Evolutionary conservation across 2,329 filamentous ascomycete genomes (phyloP).

Genomic region (Coleophoma crateriformis): DNA sequence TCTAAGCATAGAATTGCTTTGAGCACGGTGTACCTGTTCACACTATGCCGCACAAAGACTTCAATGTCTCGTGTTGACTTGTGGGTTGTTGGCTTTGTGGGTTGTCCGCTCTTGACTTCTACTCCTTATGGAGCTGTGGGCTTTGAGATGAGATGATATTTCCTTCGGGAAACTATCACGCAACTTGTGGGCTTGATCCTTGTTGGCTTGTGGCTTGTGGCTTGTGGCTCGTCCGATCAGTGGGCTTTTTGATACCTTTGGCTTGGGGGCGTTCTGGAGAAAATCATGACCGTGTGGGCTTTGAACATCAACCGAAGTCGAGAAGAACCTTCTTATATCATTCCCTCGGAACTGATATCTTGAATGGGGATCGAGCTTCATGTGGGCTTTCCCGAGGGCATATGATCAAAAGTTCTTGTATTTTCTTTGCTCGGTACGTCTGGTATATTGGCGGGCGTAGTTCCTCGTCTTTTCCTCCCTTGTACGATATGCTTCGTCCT

Average conservation of each 20-base stretch:
- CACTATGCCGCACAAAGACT: slow-evolving; percentile 19
- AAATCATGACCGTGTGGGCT: slow-evolving; percentile 19
- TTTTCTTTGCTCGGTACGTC: not conserved
- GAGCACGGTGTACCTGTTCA: slow-evolving; percentile 16
- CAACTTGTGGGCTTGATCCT: slow-evolving; percentile 25
- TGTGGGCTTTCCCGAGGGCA: slow-evolving; percentile 22
- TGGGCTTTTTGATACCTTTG: slow-evolving; percentile 21
- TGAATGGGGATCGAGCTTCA: slow-evolving; percentile 26
- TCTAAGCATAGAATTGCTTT: slow-evolving; percentile 3
- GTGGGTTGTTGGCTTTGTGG: slow-evolving; percentile 29
- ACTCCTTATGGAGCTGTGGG: slow-evolving; percentile 27
- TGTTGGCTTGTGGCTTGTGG: slow-evolving; percentile 27
- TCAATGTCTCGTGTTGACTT: slow-evolving; percentile 16
- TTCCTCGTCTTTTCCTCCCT: not conserved
- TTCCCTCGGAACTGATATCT: slow-evolving; percentile 12
- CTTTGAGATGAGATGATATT: slow-evolving; percentile 23
- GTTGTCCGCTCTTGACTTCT: slow-evolving; percentile 31
- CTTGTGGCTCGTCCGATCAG: slow-evolving; percentile 16
- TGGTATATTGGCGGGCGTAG: not conserved
- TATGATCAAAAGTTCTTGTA: slow-evolving; percentile 13
- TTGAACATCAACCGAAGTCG: slow-evolving; percentile 22
- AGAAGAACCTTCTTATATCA: slow-evolving; percentile 25
- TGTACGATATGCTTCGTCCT: slow-evolving; percentile 2
- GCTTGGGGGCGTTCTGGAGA: slow-evolving; percentile 19
- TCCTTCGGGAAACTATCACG: slow-evolving; percentile 11